Base-by-base conservation (phyloP, 129 eudicot species). In the Rutidosis leptorrhynchoides region DNA sequence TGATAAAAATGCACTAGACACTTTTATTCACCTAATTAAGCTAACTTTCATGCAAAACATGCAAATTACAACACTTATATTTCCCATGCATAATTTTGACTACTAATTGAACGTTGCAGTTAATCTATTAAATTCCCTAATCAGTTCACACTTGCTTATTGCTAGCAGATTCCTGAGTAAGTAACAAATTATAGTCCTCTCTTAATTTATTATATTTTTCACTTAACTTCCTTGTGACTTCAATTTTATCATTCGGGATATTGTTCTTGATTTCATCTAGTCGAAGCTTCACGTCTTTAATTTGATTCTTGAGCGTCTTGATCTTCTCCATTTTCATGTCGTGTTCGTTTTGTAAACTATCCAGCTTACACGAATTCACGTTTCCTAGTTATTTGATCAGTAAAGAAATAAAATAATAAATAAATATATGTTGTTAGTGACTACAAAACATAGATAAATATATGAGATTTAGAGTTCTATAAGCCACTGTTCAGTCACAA, bases 281-380 rank as follows among this genome's bases (percentile, higher is more conserved):
- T 46, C 48, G 74, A 11, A 6, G 32, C 55, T 64, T 80, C 66
- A 64, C 28, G 15, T 70, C 73, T 35, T 69, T 35, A 19, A 62
- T 80, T 52, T 80, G 76, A 35, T 56, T 60, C 77, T 80, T 80
- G 49, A 80, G 80, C 24, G 26, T 74, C 9, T 42, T 49, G 22
- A 71, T 74, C 68, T 62, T 70, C 65, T 61, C 61, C 49, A 64
- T 35, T 43, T 80, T 80, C 25, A 23, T 58, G 48, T 80, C 32
- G 49, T 69, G 62, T 40, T 69, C 48, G 12, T 74, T 70, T 73
- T 65, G 77, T 65, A 80, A 51, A 30, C 4, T 22, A 57, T 70
- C 80, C 29, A 74, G 43, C 65, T 43, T 42, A n/a, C 69, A 62
- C 24, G 68, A 74, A 17, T 53, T 46, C 15, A 17, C 30, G 20